phyloP scores from a whole-genome alignment of 2,329 filamentous ascomycete genomes.

The Alternaria burnsii region DNA sequence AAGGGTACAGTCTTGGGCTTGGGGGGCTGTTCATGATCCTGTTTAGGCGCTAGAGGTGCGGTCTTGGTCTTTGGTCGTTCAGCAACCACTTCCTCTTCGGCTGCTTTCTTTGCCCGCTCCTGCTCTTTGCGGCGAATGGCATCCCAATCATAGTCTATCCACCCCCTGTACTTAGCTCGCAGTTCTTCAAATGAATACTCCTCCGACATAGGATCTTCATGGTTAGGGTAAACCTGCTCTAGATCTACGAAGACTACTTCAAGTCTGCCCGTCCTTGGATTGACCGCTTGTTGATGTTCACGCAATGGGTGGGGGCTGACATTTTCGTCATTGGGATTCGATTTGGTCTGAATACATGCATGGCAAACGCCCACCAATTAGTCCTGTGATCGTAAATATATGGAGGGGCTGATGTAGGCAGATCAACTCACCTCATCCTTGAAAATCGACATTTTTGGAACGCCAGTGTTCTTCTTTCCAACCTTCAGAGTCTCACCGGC shows the following conservation, averaged over 20 bases:
- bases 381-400: slow-evolving; percentile 70
- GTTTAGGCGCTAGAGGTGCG: slow-evolving; percentile 28
- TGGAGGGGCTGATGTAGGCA: slow-evolving; percentile 48
- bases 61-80: slow-evolving; percentile 23
- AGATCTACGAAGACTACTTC: slow-evolving; percentile 90
- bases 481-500: slow-evolving; percentile 88
- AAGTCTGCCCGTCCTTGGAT: slow-evolving; percentile 81
- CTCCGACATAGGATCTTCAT: slow-evolving; percentile 69
- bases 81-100: slow-evolving; percentile 24
- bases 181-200: slow-evolving; percentile 94
- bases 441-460: slow-evolving; percentile 89
- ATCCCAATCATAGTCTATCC: slow-evolving; percentile 65
- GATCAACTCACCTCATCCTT: slow-evolving; percentile 86
- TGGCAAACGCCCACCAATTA: slow-evolving; percentile 72
- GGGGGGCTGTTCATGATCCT: slow-evolving; percentile 23
- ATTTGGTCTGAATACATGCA: slow-evolving; percentile 62
- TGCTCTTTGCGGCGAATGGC: slow-evolving; percentile 42
- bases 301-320: slow-evolving; percentile 69
- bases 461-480: slow-evolving; percentile 79
- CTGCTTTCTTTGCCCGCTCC: slow-evolving; percentile 36
- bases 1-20: slow-evolving; percentile 43
- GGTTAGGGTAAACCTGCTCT: slow-evolving; percentile 82
- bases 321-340: slow-evolving; percentile 45
- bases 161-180: slow-evolving; percentile 78
- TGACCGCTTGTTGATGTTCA: slow-evolving; percentile 82